These are phyloP conservation scores for Alternaria atra DNA, from an alignment of 2,329 filamentous ascomycete genomes.

Conservation along the genomic window DNA sequence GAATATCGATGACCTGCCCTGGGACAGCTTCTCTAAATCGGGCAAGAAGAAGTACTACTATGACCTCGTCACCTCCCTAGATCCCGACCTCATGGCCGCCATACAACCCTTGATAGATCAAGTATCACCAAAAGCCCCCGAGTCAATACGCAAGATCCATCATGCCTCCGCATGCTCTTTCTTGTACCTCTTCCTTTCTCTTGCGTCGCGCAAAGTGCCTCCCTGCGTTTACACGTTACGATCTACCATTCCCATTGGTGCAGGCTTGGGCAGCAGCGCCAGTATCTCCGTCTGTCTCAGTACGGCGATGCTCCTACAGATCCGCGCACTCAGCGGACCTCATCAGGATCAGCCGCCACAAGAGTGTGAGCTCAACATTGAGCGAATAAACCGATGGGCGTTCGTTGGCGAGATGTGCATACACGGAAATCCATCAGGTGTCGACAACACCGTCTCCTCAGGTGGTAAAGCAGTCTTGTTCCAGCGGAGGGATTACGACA, in stretches of 20 bases:
- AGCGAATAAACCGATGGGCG: slow-evolving; percentile 97
- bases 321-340: slow-evolving; percentile 86
- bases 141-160: slow-evolving; percentile 83
- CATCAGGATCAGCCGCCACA: slow-evolving; percentile 89
- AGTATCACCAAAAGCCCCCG: slow-evolving; percentile 72
- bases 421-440: slow-evolving; percentile 93
- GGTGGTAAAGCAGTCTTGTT: slow-evolving; percentile 96
- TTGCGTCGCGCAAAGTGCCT: slow-evolving; percentile 80
- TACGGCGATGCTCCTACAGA: slow-evolving; percentile 83
- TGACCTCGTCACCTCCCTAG: slow-evolving; percentile 79
- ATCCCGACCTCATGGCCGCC: slow-evolving; percentile 80
- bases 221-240: slow-evolving; percentile 89
- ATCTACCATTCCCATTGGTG: slow-evolving; percentile 91
- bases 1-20: slow-evolving; percentile 92
- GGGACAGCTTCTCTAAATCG: slow-evolving; percentile 80
- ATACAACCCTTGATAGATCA: slow-evolving; percentile 79
- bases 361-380: slow-evolving; percentile 88
- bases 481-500: slow-evolving; percentile 78
- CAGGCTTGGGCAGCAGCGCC: slow-evolving; percentile 91
- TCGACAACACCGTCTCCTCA: slow-evolving; percentile 95
- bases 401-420: slow-evolving; percentile 98
- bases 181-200: slow-evolving; percentile 89
- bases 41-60: slow-evolving; percentile 96
- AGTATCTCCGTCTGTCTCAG: slow-evolving; percentile 91
- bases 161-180: slow-evolving; percentile 83